These are phyloP conservation scores for Bauhinia variegata DNA, from an alignment of 306 rosid genomes.

Conservation along the genomic window DNA sequence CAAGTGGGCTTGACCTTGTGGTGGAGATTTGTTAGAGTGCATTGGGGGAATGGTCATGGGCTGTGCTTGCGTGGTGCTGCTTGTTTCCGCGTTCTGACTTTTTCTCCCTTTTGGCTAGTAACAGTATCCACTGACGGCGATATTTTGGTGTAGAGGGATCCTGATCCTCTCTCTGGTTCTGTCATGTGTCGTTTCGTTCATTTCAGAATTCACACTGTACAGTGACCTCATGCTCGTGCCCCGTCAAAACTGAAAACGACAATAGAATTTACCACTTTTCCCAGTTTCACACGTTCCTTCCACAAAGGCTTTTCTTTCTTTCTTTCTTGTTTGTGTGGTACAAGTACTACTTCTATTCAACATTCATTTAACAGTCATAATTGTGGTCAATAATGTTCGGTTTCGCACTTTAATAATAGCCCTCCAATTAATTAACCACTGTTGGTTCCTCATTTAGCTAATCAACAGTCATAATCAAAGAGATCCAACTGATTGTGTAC, in stretches of 20 bases:
- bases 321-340: no score
- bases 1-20: conserved; percentile 49
- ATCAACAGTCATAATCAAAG: no score
- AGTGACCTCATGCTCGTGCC: conserved; percentile 5
- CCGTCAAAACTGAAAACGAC: conserved; percentile 22
- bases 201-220: conserved; percentile 19
- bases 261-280: conserved; percentile 8
- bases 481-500: no score
- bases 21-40: conserved; percentile 49
- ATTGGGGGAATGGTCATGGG: conserved; percentile 21
- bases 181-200: conserved; percentile 3
- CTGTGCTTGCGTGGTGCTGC: conserved; percentile 43
- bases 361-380: no score
- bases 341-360: no score
- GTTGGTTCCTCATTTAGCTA: no score
- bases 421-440: no score
- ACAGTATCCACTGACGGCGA: conserved; percentile 22
- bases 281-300: neutral
- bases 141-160: neutral
- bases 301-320: no score
- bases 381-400: no score
- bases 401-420: no score
- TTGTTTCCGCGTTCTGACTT: neutral
- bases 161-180: neutral
- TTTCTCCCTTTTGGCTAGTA: no score